Conservation (phyloP, 768 basidiomycete species). For the Naganishia vishniacii region DNA sequence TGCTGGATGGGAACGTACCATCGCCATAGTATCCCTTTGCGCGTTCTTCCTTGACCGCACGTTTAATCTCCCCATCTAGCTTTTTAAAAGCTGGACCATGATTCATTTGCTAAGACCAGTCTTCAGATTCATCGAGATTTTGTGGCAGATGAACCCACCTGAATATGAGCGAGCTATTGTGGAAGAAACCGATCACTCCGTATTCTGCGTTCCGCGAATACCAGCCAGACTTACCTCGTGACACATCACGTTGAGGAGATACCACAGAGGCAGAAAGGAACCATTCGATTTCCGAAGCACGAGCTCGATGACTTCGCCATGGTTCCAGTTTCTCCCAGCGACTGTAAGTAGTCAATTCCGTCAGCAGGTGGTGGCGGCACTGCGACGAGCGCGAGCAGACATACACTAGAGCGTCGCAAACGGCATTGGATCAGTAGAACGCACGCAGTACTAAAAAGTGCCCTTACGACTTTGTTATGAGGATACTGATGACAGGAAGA, state of each 20-base stretch:
- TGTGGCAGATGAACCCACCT: background rate
- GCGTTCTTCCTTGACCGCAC: slow-evolving; percentile 39
- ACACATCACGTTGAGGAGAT: slow-evolving; percentile 45
- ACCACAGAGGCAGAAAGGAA: slow-evolving; percentile 41
- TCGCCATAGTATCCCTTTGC: slow-evolving; percentile 45
- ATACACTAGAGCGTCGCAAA: no score
- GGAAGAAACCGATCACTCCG: no score
- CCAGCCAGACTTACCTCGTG: slow-evolving; percentile 46
- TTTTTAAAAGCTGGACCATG: slow-evolving; percentile 26
- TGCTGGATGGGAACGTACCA: slow-evolving; percentile 30
- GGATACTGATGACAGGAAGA: slow-evolving; percentile 1
- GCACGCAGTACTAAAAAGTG: no score
- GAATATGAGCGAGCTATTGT: slow-evolving; percentile 16
- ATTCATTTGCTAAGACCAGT: slow-evolving; percentile 4
- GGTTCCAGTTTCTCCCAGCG: slow-evolving; percentile 48
- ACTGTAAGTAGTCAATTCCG: slow-evolving; percentile 19
- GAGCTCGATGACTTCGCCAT: slow-evolving; percentile 47
- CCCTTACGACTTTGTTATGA: slow-evolving; percentile 17
- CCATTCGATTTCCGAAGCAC: slow-evolving; percentile 39
- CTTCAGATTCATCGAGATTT: background rate
- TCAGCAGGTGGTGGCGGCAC: background rate
- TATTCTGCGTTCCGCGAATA: no score
- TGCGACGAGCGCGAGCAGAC: no score
- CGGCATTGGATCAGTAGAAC: no score
- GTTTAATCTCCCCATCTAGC: slow-evolving; percentile 43